Evolutionary conservation across 1,284 basidiomycete genomes (phyloP), one percentile per base, ranked within the genome.

Genomic region (Pseudozyma sp.): DNA sequence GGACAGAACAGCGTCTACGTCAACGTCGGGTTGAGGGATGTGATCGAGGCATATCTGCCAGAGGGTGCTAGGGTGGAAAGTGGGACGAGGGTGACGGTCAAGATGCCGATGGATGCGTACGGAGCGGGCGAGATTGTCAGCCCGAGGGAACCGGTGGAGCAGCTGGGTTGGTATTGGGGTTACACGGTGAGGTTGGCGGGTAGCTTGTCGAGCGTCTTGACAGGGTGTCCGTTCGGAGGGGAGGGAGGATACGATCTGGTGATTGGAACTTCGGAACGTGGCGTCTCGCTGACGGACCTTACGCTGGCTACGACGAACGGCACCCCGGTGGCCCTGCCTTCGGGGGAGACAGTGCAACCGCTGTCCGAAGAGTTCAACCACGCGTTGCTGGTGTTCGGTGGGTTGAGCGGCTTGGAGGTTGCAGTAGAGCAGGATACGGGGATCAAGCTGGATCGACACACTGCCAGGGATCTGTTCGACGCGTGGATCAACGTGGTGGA

Each of bases 231-330:
- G 7, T 73, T 57, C 8, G 55, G 37, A 2, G 49, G 30, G 8
- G 24, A 24, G 24, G 17, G 16, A 11, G 66, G 49, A 7, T 84
- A 84, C 72, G 83, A 84, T 52, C 51, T 84, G 13, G 73, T 81
- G 14, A 80, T 85, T 14, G 83, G 84, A 4, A 84, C 82, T 0
- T 78, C 75, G 13, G 83, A 85, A 55, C 78, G 83, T 11, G 83
- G 83, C 7, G 50, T 30, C 10, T 54, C 61, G 31, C 73, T 71
- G 31, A 76, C 60, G 0, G 67, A 73, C 42, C 49, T 79, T 9
- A 29, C 62, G 7, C 31, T 57, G 5, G 66, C 62, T 6, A 58
- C 72, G 4, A 31, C 34, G 24, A 24, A 34, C 19, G 17, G 37
- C 19, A 61, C 62, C 1, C 51, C 58, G 7, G 57, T 72, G 2